Evolutionary conservation across 2,329 filamentous ascomycete species (phyloP), one percentile per base, ranked within the genome.

Genomic region (Calonectria pseudoreteaudii): DNA sequence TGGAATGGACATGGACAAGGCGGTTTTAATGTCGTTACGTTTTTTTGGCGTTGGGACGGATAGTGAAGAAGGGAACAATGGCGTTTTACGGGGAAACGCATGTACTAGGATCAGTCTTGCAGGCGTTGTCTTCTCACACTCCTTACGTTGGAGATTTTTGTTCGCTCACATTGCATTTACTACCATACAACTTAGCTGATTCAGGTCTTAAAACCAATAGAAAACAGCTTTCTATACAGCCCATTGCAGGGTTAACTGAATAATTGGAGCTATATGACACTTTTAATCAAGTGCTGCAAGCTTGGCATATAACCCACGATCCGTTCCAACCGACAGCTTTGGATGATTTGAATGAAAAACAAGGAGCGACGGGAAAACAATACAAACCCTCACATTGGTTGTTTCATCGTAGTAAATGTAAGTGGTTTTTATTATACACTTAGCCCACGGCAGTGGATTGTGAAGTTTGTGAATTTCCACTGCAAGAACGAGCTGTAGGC

Each of bases 11-110:
- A 18, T 41, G 26, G 23, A 36, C 26, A 50, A 47, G 52, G 38
- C 49, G 56, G 28, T 71, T 71, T 72, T 62, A 41, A 31, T 60
- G 8, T 20, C 36, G n/a, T 56, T n/a, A 14, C 36, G n/a, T 56
- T n/a, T 30, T 31, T 66, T 70, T 36, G 71, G 71, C 67, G 71
- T 73, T 73, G 44, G 62, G 34, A 65, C 11, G 70, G 58, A 38
- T 30, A 64, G n/a, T 34, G 52, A 38, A 56, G 14, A 47, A 31
- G 44, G 67, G 44, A 73, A 67, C 23, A 56, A 58, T 28, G 78
- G 78, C 74, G 78, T 77, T 74, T 31, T 26, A 23, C 52, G 68
- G 74, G 69, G 75, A 65, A 53, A 56, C 69, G 68, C 69, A 66
- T 73, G 66, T 70, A 72, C 66, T 68, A 73, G 64, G 56, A 71